phyloP scores from a whole-genome alignment of 306 rosid genomes.

The Geum urbanum region DNA sequence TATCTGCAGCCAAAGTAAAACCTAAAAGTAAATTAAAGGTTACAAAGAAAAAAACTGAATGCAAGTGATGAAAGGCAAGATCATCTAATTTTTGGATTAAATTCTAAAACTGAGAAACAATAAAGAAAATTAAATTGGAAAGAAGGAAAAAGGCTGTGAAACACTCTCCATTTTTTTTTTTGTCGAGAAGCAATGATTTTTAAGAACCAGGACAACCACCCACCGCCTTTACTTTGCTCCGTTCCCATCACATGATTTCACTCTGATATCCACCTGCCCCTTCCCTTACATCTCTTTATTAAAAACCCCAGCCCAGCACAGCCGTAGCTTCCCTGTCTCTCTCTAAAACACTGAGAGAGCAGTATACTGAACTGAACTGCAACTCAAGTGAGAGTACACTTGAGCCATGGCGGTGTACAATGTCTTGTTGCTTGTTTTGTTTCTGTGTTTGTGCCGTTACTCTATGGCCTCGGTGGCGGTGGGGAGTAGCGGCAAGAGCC shows the following conservation, averaged over 20 bases:
- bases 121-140: neutral
- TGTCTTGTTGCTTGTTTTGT: slow-evolving; percentile 7
- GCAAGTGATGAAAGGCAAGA: slow-evolving; percentile 34
- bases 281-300: neutral
- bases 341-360: neutral
- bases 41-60: neutral
- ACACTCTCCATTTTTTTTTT: slow-evolving; percentile 11
- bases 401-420: neutral
- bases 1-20: neutral
- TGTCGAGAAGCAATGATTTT: slow-evolving; percentile 56
- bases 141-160: neutral
- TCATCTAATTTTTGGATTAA: neutral
- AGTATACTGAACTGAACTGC: neutral
- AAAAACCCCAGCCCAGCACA: neutral
- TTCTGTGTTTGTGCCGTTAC: slow-evolving; percentile 22
- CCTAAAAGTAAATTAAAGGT: neutral
- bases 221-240: slow-evolving; percentile 26
- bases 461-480: slow-evolving; percentile 27
- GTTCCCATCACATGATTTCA: neutral
- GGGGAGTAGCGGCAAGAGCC: neutral
- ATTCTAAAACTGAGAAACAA: neutral
- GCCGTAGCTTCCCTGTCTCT: neutral
- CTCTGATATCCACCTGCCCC: neutral
- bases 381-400: neutral
- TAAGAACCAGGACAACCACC: slow-evolving; percentile 41